phyloP scores from a whole-genome alignment of 345 rosid genomes.

The Euclidium syriacum region DNA sequence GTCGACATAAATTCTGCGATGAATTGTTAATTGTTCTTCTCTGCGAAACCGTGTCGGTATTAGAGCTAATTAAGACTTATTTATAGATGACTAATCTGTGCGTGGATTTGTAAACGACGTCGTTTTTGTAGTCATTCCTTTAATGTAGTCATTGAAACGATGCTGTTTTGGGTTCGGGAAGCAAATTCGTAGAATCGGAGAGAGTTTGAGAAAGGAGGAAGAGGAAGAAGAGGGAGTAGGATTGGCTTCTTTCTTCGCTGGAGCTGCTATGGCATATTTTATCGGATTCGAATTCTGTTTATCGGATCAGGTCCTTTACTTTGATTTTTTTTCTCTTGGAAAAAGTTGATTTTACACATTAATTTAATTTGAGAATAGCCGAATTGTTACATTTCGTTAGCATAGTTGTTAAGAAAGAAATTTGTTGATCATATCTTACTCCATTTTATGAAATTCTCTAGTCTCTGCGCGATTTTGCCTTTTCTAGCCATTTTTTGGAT shows the following conservation, averaged over 20 bases:
- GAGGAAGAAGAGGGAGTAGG: constrained; percentile 67
- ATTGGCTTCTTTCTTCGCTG: constrained; percentile 89
- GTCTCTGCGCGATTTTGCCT: not conserved
- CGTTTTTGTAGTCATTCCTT: too few species aligned
- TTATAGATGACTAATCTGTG: too few species aligned
- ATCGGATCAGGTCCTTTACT: not conserved
- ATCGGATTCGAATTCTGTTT: constrained; percentile 32
- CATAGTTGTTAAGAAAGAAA: not conserved
- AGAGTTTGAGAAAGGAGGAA: constrained; percentile 13
- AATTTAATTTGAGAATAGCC: not conserved
- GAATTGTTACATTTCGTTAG: constrained; percentile 12
- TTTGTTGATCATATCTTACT: not conserved
- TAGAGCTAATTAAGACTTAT: too few species aligned
- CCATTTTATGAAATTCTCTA: not conserved
- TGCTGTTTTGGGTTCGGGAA: not conserved
- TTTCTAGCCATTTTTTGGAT: not conserved
- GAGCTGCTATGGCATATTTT: constrained; percentile 79
- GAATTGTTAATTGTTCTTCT: too few species aligned
- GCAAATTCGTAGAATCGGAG: not conserved
- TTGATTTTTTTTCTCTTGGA: not conserved
- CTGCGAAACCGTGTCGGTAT: too few species aligned
- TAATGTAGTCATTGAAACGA: constrained; percentile 7
- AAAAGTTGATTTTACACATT: not conserved
- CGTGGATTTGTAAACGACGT: too few species aligned
- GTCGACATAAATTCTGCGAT: too few species aligned